Evolutionary conservation across 2,329 filamentous ascomycete species (phyloP).

Genomic region (Aspergillus arachidicola): DNA sequence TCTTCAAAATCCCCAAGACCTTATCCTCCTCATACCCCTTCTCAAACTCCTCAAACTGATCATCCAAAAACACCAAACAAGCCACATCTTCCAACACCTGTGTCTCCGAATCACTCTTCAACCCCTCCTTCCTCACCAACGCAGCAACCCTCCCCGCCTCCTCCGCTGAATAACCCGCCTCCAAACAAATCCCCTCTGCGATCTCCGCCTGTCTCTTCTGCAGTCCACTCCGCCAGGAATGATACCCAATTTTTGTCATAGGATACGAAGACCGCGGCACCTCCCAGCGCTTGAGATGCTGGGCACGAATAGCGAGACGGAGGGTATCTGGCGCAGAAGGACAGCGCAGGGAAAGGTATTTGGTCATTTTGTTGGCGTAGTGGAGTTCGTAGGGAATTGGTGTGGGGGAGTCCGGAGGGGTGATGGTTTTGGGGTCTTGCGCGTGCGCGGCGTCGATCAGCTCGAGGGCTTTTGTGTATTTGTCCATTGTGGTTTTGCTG

Average conservation of each 20-base stretch:
- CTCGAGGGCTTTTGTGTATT: conserved; percentile 55
- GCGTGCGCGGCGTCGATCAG: conserved; percentile 75
- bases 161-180: conserved; percentile 53
- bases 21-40: conserved; percentile 70
- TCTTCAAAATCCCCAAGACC: conserved; percentile 68
- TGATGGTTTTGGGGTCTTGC: conserved; percentile 62
- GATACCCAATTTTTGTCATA: conserved; percentile 73
- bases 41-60: conserved; percentile 82
- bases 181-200: conserved; percentile 55
- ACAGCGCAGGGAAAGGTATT: conserved; percentile 65
- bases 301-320: conserved; percentile 76
- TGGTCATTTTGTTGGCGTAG: conserved; percentile 79
- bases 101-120: conserved; percentile 58
- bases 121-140: conserved; percentile 77
- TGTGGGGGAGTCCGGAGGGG: conserved; percentile 33
- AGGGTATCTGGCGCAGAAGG: conserved; percentile 68
- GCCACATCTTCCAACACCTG: conserved; percentile 83
- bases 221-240: conserved; percentile 75
- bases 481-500: conserved; percentile 29
- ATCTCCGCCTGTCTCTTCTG: conserved; percentile 72
- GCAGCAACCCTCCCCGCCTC: conserved; percentile 66
- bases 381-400: conserved; percentile 74
- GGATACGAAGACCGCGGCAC: conserved; percentile 74
- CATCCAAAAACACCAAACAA: conserved; percentile 83
- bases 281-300: conserved; percentile 86